phyloP scores from a whole-genome alignment of 2,329 filamentous ascomycete genomes.

The Ophiostoma ulmi region DNA sequence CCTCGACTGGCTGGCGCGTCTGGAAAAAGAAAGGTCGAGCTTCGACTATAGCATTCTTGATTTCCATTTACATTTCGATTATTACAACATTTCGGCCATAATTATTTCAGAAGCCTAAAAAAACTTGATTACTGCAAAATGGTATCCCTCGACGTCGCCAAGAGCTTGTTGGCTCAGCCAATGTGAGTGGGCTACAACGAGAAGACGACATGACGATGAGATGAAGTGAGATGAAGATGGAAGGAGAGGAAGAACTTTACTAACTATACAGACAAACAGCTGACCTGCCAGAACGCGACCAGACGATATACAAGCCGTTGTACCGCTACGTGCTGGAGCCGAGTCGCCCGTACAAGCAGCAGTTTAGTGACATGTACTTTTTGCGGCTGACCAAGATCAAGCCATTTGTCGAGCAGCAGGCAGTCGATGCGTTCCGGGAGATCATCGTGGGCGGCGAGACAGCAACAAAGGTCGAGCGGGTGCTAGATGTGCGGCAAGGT shows the following conservation, averaged over 20 bases:
- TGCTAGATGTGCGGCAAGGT: slow-evolving; percentile 91
- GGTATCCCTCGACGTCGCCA: slow-evolving; percentile 43
- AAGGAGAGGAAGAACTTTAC: not conserved
- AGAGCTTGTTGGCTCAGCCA: slow-evolving; percentile 45
- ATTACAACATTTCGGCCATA: not conserved
- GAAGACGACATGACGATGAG: not conserved
- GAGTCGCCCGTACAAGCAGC: slow-evolving; percentile 76
- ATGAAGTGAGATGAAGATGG: not conserved
- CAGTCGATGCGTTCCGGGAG: slow-evolving; percentile 68
- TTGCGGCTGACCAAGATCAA: slow-evolving; percentile 82
- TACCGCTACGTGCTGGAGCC: slow-evolving; percentile 68
- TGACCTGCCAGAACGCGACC: slow-evolving; percentile 44
- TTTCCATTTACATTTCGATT: not conserved
- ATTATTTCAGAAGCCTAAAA: no score
- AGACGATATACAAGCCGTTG: slow-evolving; percentile 65
- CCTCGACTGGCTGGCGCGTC: slow-evolving; percentile 1
- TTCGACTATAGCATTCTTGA: no score
- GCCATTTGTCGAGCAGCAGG: slow-evolving; percentile 70
- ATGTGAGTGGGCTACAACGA: slow-evolving; percentile 38
- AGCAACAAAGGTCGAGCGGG: slow-evolving; percentile 73
- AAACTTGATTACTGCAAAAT: slow-evolving; percentile 31
- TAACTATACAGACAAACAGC: slow-evolving; percentile 34
- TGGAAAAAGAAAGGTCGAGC: not conserved
- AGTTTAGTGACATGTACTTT: slow-evolving; percentile 98
- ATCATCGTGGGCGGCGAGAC: slow-evolving; percentile 71